A percentile compares a stretch with the other conserved stretches of the same genome.
Evolutionary conservation across 345 rosid species (phyloP).

Genomic region (Mangifera indica): DNA sequence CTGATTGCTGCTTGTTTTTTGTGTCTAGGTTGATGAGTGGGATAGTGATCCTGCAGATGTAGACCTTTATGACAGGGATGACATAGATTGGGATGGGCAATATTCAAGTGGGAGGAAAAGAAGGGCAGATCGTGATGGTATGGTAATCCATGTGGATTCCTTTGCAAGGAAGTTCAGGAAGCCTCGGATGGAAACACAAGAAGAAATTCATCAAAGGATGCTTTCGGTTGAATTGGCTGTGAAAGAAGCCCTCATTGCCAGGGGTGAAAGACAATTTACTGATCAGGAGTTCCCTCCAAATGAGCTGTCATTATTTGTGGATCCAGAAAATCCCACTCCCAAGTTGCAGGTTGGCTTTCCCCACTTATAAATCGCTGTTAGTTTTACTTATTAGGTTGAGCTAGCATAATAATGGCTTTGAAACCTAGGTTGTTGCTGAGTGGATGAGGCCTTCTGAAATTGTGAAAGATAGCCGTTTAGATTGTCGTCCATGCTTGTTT

Average conservation of each 20-base stretch:
- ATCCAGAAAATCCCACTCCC: slow-evolving; percentile 74
- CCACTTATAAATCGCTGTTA: slow-evolving; percentile 13
- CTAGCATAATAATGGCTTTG: slow-evolving; percentile 29
- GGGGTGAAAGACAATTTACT: slow-evolving; percentile 83
- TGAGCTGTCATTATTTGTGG: slow-evolving; percentile 85
- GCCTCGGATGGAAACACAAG: slow-evolving; percentile 92
- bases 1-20: slow-evolving; percentile 30
- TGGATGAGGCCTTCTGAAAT: slow-evolving; percentile 97
- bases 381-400: slow-evolving; percentile 11
- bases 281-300: slow-evolving; percentile 98
- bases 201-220: slow-evolving; percentile 94
- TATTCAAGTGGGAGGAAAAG: slow-evolving; percentile 95
- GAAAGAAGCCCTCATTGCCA: slow-evolving; percentile 90
- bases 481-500: slow-evolving; percentile 78
- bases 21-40: slow-evolving; percentile 90
- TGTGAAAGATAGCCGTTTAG: slow-evolving; percentile 56
- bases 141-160: slow-evolving; percentile 71
- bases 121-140: slow-evolving; percentile 77
- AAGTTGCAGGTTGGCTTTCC: slow-evolving; percentile 75
- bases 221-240: slow-evolving; percentile 96
- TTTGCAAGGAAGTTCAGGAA: slow-evolving; percentile 89
- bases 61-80: slow-evolving; percentile 96
- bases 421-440: slow-evolving; percentile 81
- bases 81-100: slow-evolving; percentile 98
- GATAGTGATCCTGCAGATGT: slow-evolving; percentile 98